A percentile compares a stretch with the other conserved stretches of the same genome.
phyloP scores from a whole-genome alignment of 2,329 filamentous ascomycete species.

The Aspergillus fijiensis region DNA sequence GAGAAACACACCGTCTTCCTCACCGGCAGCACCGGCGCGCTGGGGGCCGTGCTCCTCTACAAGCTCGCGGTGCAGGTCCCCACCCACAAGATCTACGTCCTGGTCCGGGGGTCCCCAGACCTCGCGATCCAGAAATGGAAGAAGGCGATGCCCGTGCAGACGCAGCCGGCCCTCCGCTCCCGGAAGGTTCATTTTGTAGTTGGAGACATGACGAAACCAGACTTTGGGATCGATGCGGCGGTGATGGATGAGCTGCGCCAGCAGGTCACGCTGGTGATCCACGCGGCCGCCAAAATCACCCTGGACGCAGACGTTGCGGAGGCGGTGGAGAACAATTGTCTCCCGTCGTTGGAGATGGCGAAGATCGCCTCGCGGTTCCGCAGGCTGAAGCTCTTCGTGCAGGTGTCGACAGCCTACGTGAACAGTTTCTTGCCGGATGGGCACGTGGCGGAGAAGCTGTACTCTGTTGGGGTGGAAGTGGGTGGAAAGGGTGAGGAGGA shows the following conservation, averaged over 20 bases:
- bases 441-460: constrained; percentile 27
- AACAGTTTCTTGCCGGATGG: constrained; percentile 36
- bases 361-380: constrained; percentile 27
- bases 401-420: constrained; percentile 33
- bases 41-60: constrained; percentile 36
- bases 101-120: constrained; percentile 26
- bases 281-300: constrained; percentile 34
- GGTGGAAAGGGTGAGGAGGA: constrained; percentile 11
- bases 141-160: constrained; percentile 31
- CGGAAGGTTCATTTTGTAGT: constrained; percentile 30
- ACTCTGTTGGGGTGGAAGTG: constrained; percentile 10
- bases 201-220: constrained; percentile 27
- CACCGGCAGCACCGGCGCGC: constrained; percentile 33
- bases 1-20: constrained; percentile 31
- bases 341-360: constrained; percentile 31
- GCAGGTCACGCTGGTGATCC: constrained; percentile 35
- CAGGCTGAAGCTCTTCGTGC: constrained; percentile 29
- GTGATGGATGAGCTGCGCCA: constrained; percentile 21
- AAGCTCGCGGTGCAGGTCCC: constrained; percentile 35
- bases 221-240: constrained; percentile 26
- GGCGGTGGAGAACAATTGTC: constrained; percentile 33
- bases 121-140: constrained; percentile 30
- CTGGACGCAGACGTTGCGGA: constrained; percentile 29
- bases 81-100: constrained; percentile 31
- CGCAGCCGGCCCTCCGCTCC: constrained; percentile 25